A percentile compares a stretch with the other conserved stretches of the same genome.
Conservation (phyloP, 352 stramenopile genomes). For the Pythium oligandrum region DNA sequence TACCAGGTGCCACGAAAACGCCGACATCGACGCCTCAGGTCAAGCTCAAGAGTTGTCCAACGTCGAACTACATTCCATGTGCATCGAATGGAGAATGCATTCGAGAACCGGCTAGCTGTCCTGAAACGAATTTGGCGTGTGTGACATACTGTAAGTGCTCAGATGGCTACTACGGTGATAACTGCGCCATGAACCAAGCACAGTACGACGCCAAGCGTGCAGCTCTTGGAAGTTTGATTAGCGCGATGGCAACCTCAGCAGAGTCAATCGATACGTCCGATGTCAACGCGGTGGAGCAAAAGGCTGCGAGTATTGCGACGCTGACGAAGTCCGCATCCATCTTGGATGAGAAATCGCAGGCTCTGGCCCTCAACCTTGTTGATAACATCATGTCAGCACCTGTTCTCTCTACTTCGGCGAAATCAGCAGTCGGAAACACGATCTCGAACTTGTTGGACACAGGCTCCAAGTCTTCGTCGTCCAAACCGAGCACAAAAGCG, state of each 20-base stretch:
- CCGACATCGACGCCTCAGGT: constrained; percentile 14
- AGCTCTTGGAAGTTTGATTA: constrained; percentile 43
- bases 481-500: constrained; percentile 3
- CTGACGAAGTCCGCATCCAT: constrained; percentile 59
- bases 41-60: constrained; percentile 46
- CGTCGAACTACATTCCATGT: constrained; percentile 33
- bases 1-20: constrained; percentile 14
- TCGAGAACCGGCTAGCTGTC: constrained; percentile 33
- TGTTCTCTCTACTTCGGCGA: constrained; percentile 45
- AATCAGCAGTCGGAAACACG: constrained; percentile 40
- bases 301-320: constrained; percentile 57
- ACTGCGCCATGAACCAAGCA: constrained; percentile 45
- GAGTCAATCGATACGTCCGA: constrained; percentile 47
- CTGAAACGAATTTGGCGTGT: constrained; percentile 46
- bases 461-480: constrained; percentile 4
- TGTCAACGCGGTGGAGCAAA: constrained; percentile 48
- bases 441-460: constrained; percentile 61
- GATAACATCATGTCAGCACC: constrained; percentile 49
- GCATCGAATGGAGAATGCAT: constrained; percentile 42
- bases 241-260: constrained; percentile 46
- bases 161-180: constrained; percentile 48
- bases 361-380: constrained; percentile 45
- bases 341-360: constrained; percentile 40
- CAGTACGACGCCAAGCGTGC: constrained; percentile 51
- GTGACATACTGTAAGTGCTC: constrained; percentile 42